These are phyloP conservation scores for Elaeis guineensis DNA, from an alignment of 176 grass and related monocot genomes.

Conservation along the genomic window DNA sequence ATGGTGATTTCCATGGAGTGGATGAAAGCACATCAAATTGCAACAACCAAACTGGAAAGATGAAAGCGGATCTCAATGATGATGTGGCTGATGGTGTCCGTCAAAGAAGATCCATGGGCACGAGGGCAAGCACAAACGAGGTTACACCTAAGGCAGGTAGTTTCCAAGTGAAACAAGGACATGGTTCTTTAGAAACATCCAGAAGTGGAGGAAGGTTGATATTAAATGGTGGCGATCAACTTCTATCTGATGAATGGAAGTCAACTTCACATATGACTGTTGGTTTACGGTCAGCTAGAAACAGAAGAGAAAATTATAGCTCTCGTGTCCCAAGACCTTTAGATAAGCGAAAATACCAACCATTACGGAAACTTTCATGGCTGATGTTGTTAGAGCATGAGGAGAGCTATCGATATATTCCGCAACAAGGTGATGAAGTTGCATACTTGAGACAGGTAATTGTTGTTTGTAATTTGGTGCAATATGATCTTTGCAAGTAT, in stretches of 20 bases:
- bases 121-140: constrained; percentile 23
- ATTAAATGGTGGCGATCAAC: constrained; percentile 25
- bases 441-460: constrained; percentile 88
- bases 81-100: constrained; percentile 34
- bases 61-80: constrained; percentile 38
- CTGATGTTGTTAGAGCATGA: constrained; percentile 93
- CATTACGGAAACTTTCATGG: constrained; percentile 60
- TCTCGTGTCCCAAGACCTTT: constrained; percentile 37
- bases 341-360: constrained; percentile 46
- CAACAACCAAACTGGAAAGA: constrained; percentile 47
- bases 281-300: constrained; percentile 78
- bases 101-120: constrained; percentile 43
- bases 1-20: constrained; percentile 37
- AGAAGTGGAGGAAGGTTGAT: constrained; percentile 56
- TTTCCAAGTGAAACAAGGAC: constrained; percentile 38
- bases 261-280: constrained; percentile 43
- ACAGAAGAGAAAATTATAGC: constrained; percentile 52
- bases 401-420: constrained; percentile 85
- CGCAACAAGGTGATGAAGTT: constrained; percentile 84
- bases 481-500: neutral
- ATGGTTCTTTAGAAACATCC: constrained; percentile 49
- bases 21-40: constrained; percentile 69
- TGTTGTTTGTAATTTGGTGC: neutral
- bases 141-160: constrained; percentile 19
- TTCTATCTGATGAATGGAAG: constrained; percentile 42